Evolutionary conservation across 2,329 filamentous ascomycete genomes (phyloP).

Genomic region (Cladophialophora bantiana): DNA sequence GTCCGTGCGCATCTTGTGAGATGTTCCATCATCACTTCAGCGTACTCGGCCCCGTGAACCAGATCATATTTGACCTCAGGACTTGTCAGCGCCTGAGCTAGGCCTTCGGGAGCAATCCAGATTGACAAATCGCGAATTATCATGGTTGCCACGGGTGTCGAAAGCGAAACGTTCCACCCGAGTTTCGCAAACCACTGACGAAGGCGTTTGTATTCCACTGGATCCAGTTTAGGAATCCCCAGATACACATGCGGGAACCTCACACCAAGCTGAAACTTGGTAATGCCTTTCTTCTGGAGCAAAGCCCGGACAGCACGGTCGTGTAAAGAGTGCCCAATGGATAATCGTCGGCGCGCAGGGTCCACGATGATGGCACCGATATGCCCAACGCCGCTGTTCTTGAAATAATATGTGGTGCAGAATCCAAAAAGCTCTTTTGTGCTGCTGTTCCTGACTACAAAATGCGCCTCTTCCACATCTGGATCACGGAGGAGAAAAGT

Average conservation of each 20-base stretch:
- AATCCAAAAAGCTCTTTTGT: constrained; percentile 92
- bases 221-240: constrained; percentile 76
- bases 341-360: constrained; percentile 81
- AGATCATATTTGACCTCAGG: constrained; percentile 81
- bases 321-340: constrained; percentile 88
- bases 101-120: constrained; percentile 78
- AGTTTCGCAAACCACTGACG: constrained; percentile 87
- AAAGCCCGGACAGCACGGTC: constrained; percentile 81
- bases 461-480: constrained; percentile 80
- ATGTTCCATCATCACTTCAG: constrained; percentile 75
- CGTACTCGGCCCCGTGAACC: constrained; percentile 79
- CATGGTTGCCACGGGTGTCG: constrained; percentile 73
- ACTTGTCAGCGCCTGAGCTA: constrained; percentile 74
- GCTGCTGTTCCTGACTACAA: constrained; percentile 91
- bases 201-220: constrained; percentile 65
- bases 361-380: constrained; percentile 91
- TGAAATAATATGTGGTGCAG: constrained; percentile 84
- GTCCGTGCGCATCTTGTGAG: constrained; percentile 76
- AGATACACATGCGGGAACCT: constrained; percentile 84
- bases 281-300: constrained; percentile 72
- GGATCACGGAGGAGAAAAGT: constrained; percentile 77
- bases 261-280: constrained; percentile 81
- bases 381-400: constrained; percentile 72
- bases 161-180: constrained; percentile 80
- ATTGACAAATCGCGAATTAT: constrained; percentile 72